Evolutionary conservation across 1,139 yeast genomes (phyloP).

Genomic region (Protomyces arabidopsidicola): DNA sequence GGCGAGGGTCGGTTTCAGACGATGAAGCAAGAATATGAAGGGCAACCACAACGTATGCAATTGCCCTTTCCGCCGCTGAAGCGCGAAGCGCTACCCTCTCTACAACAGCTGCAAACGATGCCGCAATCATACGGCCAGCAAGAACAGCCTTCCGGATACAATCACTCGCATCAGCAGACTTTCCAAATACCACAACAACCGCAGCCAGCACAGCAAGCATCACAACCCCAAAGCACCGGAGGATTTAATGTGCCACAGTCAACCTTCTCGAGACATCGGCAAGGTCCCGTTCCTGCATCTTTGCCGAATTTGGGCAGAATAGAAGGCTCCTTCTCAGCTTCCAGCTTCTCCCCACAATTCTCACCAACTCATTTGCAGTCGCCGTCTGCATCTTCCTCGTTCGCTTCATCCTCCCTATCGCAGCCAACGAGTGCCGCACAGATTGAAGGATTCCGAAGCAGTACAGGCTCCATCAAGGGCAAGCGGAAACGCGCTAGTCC

Average conservation of each 20-base stretch:
- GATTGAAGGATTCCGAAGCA: background rate
- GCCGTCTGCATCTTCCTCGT: background rate
- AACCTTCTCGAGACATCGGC: background rate
- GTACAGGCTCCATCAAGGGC: conserved; percentile 36
- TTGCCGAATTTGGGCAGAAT: background rate
- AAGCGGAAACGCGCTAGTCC: conserved; percentile 42
- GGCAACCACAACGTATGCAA: background rate
- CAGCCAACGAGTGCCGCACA: background rate
- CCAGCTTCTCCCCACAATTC: background rate
- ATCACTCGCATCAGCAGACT: too few relatives aligned
- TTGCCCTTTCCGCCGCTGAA: background rate
- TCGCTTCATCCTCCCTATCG: background rate
- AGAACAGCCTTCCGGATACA: background rate
- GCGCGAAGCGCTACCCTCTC: background rate
- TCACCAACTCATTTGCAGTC: background rate
- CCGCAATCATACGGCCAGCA: background rate
- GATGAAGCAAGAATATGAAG: background rate
- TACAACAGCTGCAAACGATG: background rate
- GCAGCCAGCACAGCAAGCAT: background rate
- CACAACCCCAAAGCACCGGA: background rate
- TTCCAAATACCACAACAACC: background rate
- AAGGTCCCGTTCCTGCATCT: background rate
- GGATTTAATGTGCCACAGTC: background rate
- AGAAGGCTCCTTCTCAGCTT: background rate
- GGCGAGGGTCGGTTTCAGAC: background rate